Conservation (phyloP, 2,329 filamentous ascomycete genomes). For the Trichothecium sympodiale region DNA sequence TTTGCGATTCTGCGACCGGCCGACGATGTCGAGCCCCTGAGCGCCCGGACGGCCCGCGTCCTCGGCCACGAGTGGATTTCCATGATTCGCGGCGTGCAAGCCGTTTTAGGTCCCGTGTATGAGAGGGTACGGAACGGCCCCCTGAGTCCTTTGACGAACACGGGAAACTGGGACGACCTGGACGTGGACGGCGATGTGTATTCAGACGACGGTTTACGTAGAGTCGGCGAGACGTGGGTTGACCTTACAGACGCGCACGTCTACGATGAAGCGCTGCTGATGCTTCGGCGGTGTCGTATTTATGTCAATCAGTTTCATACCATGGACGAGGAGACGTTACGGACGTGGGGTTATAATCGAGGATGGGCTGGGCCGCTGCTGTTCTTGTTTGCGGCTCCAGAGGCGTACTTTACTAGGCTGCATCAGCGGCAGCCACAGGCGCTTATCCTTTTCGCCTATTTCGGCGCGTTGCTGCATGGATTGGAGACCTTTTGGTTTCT, state of each 20-base stretch:
- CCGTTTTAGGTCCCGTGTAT: constrained; percentile 6
- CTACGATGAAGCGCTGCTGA: constrained; percentile 7
- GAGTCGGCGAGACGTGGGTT: constrained; percentile 6
- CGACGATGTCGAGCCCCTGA: not conserved
- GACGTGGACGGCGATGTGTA: constrained; percentile 2
- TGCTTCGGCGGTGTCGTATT: constrained; percentile 7
- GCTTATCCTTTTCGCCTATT: constrained; percentile 9
- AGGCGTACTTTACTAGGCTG: constrained; percentile 9
- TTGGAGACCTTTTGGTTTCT: constrained; percentile 8
- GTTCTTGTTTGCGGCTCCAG: constrained; percentile 9
- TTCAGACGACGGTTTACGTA: not conserved
- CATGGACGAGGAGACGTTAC: constrained; percentile 2
- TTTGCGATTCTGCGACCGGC: constrained; percentile 3
- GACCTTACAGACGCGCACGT: constrained; percentile 1
- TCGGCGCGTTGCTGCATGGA: constrained; percentile 8
- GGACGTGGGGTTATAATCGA: constrained; percentile 9
- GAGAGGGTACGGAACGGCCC: constrained; percentile 4
- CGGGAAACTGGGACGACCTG: constrained; percentile 11
- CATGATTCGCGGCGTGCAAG: constrained; percentile 10
- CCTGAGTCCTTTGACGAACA: constrained; percentile 2
- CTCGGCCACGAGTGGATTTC: constrained; percentile 10
- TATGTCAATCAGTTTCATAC: constrained; percentile 8
- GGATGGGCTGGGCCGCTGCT: constrained; percentile 8
- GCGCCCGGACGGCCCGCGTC: constrained; percentile 5
- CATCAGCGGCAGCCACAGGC: constrained; percentile 11